A percentile compares a stretch with the other conserved stretches of the same genome.
phyloP scores from a whole-genome alignment of 495 filamentous ascomycete species.

The Opeltia flavorubescens region DNA sequence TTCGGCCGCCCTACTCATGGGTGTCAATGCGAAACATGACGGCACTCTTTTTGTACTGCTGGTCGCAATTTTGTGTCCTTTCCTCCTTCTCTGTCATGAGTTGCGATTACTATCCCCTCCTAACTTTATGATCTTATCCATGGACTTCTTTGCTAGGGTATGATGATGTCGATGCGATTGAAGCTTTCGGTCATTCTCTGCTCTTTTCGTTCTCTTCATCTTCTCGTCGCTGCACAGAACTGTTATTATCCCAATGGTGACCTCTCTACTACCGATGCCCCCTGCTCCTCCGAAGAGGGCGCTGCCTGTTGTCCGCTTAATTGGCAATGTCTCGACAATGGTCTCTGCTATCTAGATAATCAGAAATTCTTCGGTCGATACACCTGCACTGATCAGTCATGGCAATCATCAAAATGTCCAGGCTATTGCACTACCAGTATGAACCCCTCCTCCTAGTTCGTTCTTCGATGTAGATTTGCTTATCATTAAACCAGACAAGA shows the following conservation, averaged over 20 bases:
- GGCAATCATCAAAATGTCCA: slow-evolving; percentile 11
- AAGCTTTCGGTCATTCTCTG: not conserved
- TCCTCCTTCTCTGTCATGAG: not conserved
- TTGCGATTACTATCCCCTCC: not conserved
- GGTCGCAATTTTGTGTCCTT: too few species aligned
- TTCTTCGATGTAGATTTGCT: not conserved
- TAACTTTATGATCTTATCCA: not conserved
- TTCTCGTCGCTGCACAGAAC: not conserved
- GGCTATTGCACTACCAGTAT: slow-evolving; percentile 7
- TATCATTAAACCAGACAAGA: not conserved
- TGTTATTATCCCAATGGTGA: slow-evolving; percentile 16
- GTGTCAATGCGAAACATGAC: too few species aligned
- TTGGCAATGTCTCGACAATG: slow-evolving; percentile 14
- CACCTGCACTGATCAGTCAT: slow-evolving; percentile 14
- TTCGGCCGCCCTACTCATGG: too few species aligned
- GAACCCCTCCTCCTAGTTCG: not conserved
- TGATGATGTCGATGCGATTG: not conserved
- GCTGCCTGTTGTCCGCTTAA: slow-evolving; percentile 13
- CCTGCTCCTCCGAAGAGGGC: slow-evolving; percentile 9
- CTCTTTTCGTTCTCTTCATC: not conserved
- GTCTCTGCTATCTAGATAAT: slow-evolving; percentile 9
- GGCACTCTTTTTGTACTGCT: too few species aligned
- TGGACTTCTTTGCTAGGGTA: too few species aligned
- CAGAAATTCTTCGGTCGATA: slow-evolving; percentile 13
- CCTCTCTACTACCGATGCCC: slow-evolving; percentile 4